Percentiles rank a stretch among this genome's conserved stretches.
phyloP scores from a whole-genome alignment of 78 protist species.

The Chrysochromulina parva region DNA sequence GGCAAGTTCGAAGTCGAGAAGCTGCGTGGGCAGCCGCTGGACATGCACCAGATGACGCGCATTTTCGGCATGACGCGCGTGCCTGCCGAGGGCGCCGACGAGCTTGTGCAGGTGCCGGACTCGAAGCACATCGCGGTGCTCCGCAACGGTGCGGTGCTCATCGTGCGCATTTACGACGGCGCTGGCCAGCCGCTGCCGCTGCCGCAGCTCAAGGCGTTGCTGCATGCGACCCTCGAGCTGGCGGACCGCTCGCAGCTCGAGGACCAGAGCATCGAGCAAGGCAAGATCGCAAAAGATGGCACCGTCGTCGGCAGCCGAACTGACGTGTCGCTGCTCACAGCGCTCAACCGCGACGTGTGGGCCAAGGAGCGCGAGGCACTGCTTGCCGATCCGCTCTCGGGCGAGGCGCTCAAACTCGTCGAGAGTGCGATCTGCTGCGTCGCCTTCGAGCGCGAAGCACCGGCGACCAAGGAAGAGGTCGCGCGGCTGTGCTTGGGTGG shows the following conservation, averaged over 20 bases:
- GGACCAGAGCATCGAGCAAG: background rate
- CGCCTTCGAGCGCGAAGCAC: background rate
- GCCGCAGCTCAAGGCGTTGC: background rate
- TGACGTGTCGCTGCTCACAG: background rate
- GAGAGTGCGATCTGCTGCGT: background rate
- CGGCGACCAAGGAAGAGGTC: background rate
- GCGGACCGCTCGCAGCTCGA: background rate
- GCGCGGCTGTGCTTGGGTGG: background rate
- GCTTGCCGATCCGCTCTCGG: background rate
- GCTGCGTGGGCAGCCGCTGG: background rate
- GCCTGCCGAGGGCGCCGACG: conserved; percentile 9
- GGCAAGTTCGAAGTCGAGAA: background rate
- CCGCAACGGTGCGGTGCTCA: background rate
- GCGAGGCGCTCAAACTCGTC: background rate
- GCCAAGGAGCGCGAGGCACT: background rate
- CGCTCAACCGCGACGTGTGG: conserved; percentile 33
- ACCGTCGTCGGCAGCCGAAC: too few species aligned
- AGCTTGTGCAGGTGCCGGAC: background rate
- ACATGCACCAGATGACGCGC: conserved; percentile 11
- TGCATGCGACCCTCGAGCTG: background rate
- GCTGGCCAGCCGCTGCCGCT: background rate
- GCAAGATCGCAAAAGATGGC: too few species aligned
- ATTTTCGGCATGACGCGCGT: conserved; percentile 29
- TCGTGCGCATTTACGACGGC: background rate
- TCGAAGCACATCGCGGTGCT: background rate